Evolutionary conservation across 257 asterid genomes (phyloP).

Genomic region (Forsythia suspensa): DNA sequence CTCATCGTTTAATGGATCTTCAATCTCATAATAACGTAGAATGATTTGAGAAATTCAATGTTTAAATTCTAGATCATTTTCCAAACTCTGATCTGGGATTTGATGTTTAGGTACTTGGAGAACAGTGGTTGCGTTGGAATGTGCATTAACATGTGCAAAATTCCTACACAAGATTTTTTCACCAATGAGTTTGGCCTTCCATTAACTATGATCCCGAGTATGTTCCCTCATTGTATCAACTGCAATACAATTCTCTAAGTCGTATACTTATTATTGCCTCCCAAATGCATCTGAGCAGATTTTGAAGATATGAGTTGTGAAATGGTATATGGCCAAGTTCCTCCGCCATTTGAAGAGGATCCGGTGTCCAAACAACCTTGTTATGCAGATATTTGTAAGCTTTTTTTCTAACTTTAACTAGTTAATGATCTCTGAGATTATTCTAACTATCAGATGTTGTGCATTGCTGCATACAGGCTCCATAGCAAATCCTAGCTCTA

Average conservation of each 20-base stretch:
- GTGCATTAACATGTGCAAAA: slow-evolving; percentile 96
- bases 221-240: neutral
- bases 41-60: neutral
- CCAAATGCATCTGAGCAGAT: slow-evolving; percentile 36
- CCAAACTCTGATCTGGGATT: neutral
- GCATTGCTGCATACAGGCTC: slow-evolving; percentile 49
- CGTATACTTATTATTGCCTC: neutral
- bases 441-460: neutral
- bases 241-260: neutral
- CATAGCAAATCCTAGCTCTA: slow-evolving; percentile 61
- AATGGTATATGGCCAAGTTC: slow-evolving; percentile 86
- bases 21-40: no score
- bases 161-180: slow-evolving; percentile 96
- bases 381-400: slow-evolving; percentile 60
- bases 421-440: neutral
- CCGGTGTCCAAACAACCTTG: slow-evolving; percentile 81
- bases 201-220: slow-evolving; percentile 91
- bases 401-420: neutral
- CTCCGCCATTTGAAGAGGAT: slow-evolving; percentile 78
- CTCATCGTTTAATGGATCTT: no score
- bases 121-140: slow-evolving; percentile 94
- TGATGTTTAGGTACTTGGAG: slow-evolving; percentile 72
- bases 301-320: slow-evolving; percentile 98
- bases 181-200: slow-evolving; percentile 98
- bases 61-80: neutral